A percentile compares a stretch with the other conserved stretches of the same genome.
Conservation (phyloP, 345 rosid species). For the Pugionium cornutum region DNA sequence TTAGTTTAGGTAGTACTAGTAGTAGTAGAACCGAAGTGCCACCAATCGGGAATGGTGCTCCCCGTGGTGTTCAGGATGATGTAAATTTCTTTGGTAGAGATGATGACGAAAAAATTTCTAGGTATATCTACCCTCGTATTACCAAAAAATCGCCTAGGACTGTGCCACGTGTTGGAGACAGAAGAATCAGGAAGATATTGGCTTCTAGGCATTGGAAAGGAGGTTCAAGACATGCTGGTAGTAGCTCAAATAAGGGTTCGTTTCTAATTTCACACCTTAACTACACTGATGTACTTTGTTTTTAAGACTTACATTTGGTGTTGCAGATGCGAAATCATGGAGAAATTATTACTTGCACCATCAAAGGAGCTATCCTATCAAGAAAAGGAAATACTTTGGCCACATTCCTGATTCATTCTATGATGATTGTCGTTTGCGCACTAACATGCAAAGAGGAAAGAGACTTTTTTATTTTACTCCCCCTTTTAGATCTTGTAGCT, state of each 20-base stretch:
- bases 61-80: slow-evolving; percentile 54
- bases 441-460: slow-evolving; percentile 51
- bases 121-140: slow-evolving; percentile 66
- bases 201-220: slow-evolving; percentile 88
- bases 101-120: slow-evolving; percentile 94
- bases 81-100: slow-evolving; percentile 87
- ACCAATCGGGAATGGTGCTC: slow-evolving; percentile 40
- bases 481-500: slow-evolving; percentile 7
- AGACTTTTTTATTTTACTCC: slow-evolving; percentile 8
- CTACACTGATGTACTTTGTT: slow-evolving; percentile 18
- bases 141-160: slow-evolving; percentile 56
- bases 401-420: slow-evolving; percentile 50
- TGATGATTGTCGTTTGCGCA: slow-evolving; percentile 47
- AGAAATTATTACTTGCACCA: slow-evolving; percentile 58
- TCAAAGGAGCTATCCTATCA: slow-evolving; percentile 78
- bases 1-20: slow-evolving; percentile 54
- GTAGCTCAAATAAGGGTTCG: slow-evolving; percentile 1
- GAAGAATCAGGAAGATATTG: slow-evolving; percentile 91
- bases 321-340: slow-evolving; percentile 56
- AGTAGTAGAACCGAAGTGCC: slow-evolving; percentile 46
- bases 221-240: slow-evolving; percentile 62
- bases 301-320: slow-evolving; percentile 19
- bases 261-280: neutral
- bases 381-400: slow-evolving; percentile 64
- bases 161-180: slow-evolving; percentile 74